These are phyloP conservation scores for Lentinula novae-zelandiae DNA, from an alignment of 1,284 basidiomycete species.

Conservation along the genomic window DNA sequence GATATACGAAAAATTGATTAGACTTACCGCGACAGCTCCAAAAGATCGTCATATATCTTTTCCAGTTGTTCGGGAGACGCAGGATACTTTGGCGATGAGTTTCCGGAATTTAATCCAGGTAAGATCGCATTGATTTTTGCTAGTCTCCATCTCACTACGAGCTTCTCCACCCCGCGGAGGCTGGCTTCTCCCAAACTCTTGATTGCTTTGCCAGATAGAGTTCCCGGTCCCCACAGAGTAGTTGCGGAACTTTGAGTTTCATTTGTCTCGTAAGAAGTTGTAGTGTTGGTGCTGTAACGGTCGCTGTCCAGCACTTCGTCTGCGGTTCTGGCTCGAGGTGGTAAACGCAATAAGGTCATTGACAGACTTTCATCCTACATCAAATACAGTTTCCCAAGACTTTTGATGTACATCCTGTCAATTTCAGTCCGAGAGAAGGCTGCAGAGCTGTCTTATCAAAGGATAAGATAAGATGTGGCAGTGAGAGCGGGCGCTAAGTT, in stretches of 20 bases:
- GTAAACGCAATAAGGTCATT: not conserved
- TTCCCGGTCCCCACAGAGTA: constrained; percentile 22
- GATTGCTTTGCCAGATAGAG: constrained; percentile 20
- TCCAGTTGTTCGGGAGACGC: constrained; percentile 12
- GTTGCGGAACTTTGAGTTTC: constrained; percentile 15
- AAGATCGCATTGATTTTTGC: constrained; percentile 15
- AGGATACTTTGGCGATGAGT: not conserved
- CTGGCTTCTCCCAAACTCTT: constrained; percentile 21
- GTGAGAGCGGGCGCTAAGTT: no score
- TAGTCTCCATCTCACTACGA: constrained; percentile 18
- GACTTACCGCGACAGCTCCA: constrained; percentile 17
- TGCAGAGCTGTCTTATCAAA: no score
- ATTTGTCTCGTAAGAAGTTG: constrained; percentile 6
- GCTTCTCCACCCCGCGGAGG: constrained; percentile 17
- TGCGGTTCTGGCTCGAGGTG: not conserved
- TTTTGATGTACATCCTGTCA: no score
- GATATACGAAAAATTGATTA: not conserved
- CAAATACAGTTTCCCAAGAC: not conserved
- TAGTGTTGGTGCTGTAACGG: constrained; percentile 3
- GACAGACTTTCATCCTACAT: not conserved
- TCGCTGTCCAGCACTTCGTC: constrained; percentile 6
- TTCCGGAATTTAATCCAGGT: constrained; percentile 2
- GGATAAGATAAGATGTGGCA: no score
- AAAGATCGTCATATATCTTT: constrained; percentile 16
- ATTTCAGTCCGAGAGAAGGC: no score